Conservation (phyloP, 305 asterid species). For the Solanum aculeatissimum region DNA sequence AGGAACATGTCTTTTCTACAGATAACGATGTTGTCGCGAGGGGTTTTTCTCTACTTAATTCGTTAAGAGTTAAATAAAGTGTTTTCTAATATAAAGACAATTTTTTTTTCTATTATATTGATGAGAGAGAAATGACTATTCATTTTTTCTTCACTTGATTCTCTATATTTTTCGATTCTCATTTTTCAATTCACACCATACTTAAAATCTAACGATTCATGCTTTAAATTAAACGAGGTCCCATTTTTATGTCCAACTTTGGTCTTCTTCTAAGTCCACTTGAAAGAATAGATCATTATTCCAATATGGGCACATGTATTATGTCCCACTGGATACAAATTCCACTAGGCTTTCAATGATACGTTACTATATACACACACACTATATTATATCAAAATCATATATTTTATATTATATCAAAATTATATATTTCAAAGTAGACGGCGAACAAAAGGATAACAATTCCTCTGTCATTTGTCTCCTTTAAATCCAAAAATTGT, state of each 20-base stretch:
- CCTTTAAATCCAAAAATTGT: neutral
- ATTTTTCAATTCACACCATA: no score
- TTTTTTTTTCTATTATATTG: no score
- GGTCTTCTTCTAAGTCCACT: neutral
- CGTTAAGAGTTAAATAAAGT: no score
- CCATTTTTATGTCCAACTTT: neutral
- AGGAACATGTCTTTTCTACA: no score
- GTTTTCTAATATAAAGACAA: no score
- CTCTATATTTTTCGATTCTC: no score
- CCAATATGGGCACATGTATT: neutral
- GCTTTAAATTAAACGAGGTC: neutral
- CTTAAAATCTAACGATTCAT: no score
- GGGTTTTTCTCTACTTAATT: no score
- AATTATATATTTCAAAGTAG: neutral
- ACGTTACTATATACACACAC: neutral
- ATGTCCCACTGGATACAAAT: neutral
- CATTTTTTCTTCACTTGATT: no score
- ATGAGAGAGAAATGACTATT: no score
- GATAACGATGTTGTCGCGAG: no score
- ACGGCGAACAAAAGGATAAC: neutral
- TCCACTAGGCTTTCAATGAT: neutral
- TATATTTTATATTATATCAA: neutral
- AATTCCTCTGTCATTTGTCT: neutral
- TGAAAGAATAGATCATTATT: neutral
- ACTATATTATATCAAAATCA: neutral